Evolutionary conservation across 192 early-diverging fungal genomes (phyloP), one percentile per base, ranked within the genome.

Genomic region (Coemansia sp.): DNA sequence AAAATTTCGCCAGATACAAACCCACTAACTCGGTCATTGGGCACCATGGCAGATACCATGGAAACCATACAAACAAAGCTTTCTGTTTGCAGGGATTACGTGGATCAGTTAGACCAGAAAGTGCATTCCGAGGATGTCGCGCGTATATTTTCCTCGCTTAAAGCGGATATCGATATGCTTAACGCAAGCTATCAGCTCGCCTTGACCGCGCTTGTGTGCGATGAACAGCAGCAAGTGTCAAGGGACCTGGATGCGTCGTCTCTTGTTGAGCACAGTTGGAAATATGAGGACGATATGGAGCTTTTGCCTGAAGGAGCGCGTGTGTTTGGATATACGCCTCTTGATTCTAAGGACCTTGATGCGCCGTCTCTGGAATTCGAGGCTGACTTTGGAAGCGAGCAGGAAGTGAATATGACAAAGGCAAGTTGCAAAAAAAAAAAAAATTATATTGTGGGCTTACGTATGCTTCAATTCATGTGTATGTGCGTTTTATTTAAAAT

Each of bases 101-200:
- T 71, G 39, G 47, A 49, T 6, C 52, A 34, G 11, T 22, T 32
- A 3, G 65, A 45, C 16, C 25, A 39, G 3, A 51, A 7, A 3
- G 24, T 13, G 25, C 1, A 52, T 24, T 39, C 60, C 4, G 67
- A 78, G 11, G 52, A 69, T 6, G 50, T 62, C 3, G 75, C 71
- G 0, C 64, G 65, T 1, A 24, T 80, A 24, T 80, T 80, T 62
- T 56, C 77, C 0, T 80, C 77, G 22, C 58, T 80, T 45, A 80
- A 80, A 52, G 7, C 61, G 0, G 77, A 80, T 13, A 67, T 80
- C 10, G 77, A 80, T 20, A 39, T 55, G 23, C 57, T 80, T 8
- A 57, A 55, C 6, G 27, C 29, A 3, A 64, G 66, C 6, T 80
- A 80, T 46, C 77, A 80, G 39, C 58, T 57, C 2, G 54, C 65